Percentiles rank a stretch among this genome's conserved stretches.
Conservation (phyloP, 345 rosid species). For the Eucalyptus polybractea region DNA sequence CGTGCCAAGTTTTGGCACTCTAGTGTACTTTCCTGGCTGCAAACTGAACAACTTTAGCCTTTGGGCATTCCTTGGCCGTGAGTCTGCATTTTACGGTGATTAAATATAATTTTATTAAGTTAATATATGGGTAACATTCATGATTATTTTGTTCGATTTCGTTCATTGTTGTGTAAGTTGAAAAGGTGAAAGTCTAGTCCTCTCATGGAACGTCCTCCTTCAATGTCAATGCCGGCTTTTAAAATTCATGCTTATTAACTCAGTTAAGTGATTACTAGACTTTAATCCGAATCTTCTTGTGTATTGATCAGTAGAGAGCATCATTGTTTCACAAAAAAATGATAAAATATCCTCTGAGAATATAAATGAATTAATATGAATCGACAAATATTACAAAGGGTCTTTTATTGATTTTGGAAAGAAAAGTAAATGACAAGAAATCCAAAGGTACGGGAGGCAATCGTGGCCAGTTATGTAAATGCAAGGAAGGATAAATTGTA, state of each 20-base stretch:
- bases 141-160: not conserved
- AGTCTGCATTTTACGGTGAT: not conserved
- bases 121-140: not conserved
- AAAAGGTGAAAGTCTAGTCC: no score
- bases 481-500: not conserved
- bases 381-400: no score
- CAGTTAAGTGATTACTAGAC: not conserved
- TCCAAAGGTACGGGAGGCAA: fast-evolving
- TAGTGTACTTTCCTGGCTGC: fast-evolving
- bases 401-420: not conserved
- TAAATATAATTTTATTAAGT: no score
- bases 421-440: not conserved
- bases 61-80: not conserved
- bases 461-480: not conserved
- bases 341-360: not conserved
- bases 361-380: not conserved
- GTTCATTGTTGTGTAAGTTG: no score
- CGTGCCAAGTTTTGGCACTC: no score
- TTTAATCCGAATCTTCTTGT: not conserved
- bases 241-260: not conserved
- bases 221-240: not conserved
- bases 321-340: not conserved
- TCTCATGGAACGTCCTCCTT: not conserved
- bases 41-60: not conserved
- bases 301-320: not conserved